Evolutionary conservation across 2,329 filamentous ascomycete genomes (phyloP), one percentile per base, ranked within the genome.

Genomic region (Talaromyces amestolkiae): DNA sequence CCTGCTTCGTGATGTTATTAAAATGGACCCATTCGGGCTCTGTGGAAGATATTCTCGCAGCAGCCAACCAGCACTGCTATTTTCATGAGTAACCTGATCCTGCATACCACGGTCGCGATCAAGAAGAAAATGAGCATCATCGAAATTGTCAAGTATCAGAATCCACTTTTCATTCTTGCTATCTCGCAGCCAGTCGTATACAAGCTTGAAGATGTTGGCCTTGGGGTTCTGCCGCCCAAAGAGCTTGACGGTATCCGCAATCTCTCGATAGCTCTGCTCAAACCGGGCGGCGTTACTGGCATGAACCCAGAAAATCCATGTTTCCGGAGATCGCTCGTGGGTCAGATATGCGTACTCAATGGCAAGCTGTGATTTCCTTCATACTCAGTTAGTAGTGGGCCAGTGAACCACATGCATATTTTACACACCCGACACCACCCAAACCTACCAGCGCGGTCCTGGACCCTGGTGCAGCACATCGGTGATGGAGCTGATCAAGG

Each of bases 311-410:
- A 79, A 79, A 37, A 80, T 68, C 69, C 70, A 76, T 17, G 69
- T 75, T n/a, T 71, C 37, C 0, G 72, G 70, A 1, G 4, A 6
- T 24, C 67, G 73, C 27, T 73, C 67, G 65, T 68, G 69, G n/a
- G 70, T 66, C 56, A 66, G 69, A 64, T 80, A 73, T 0, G 72
- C 71, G 58, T 79, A 79, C 70, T 79, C 69, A 58, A 80, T 79
- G 10, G 75, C 74, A 60, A 77, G 71, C 70, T 77, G 73, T 49
- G 76, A 75, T 67, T 77, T 77, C 37, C 76, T 77, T 4, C 33
- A 61, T 37, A 3, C 5, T 0, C 2, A 10, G 35, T 51, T 51
- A 61, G 45, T 15, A 17, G 2, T n/a, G 24, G 1, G 10, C 45
- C 19, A 24, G 31, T 13, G 10, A 51, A 61, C 24, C 27, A 11